Base-by-base conservation (phyloP, 208 protist genomes). In the Crithidia mellificae region DNA sequence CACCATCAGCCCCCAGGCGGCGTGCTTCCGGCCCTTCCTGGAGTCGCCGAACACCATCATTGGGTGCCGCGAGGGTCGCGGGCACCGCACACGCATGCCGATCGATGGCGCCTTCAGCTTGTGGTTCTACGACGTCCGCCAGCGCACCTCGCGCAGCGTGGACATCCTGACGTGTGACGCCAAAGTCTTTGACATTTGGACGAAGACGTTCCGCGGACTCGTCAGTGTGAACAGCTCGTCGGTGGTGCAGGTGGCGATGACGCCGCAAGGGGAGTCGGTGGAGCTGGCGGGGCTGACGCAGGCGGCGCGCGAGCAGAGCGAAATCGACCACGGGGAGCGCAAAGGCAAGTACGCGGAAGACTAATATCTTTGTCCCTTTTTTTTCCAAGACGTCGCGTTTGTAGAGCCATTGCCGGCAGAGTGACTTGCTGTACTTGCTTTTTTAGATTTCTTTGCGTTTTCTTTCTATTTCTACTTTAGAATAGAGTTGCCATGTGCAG, bases 221-320 rank as follows among this genome's bases (percentile, higher is more conserved):
- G 69, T 92, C 36, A 90, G 81, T 59, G 90, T 95, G 49, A 95
- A 95, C 77, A 91, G 84, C 71, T 83, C 80, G 34, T 86, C 84
- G 11, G 62, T 91, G 43, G 86, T 91, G 50, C 84, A 89, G 62
- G 74, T 80, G 25, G 76, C 81, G 12, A 74, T 93, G 49, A 84
- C 55, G 14, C 51, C 61, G 57, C 44, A 57, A 15, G 54, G 41
- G 24, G 56, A 70, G 43, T 68, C 65, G 12, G 57, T 25, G 5
- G 73, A 65, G 62, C 20, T 85, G 39, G 56, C 67, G 11, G 65
- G 73, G 56, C 49, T 80, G 32, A 72, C 77, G 44, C 68, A 58
- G 47, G 57, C 72, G 19, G 78, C 81, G 9, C 76, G 77, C 69
- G 44, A 78, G 63, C 72, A 86, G 51, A 61, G 66, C 41, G 70